Evolutionary conservation across 805 yeast genomes (phyloP), one percentile per base, ranked within the genome.

Genomic region (Yarrowia bubula): DNA sequence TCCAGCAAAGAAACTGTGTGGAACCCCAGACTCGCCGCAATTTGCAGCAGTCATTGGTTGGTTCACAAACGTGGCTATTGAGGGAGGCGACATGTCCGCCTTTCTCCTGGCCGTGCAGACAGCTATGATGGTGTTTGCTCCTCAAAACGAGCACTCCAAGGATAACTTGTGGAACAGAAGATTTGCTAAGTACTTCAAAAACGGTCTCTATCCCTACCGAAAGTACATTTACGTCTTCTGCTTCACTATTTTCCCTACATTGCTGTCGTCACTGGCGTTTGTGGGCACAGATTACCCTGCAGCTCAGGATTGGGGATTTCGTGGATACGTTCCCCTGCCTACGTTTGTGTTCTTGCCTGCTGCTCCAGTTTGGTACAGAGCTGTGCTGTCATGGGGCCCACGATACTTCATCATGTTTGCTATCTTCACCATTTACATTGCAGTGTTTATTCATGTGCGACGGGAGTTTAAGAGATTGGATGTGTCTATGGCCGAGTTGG

Each of bases 61-160:
- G 97, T 91, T 89, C 79, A 86, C 90, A 75, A 88, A 96, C 0
- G 89, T 92, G 3, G 80, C 86, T 43, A 87, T 89, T 13, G 96
- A 90, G 75, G 96, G 96, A 18, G 91, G 92, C 1, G 98, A 92
- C 75, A 72, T 90, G 39, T 92, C 95, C 15, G 92, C 91, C 62
- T 77, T 90, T 37, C 81, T 87, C 39, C 88, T 92, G 76, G 96
- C 97, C 1, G 75, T 91, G 14, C 97, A 92, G 75, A 88, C 93
- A 9, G 90, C 85, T 32, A 72, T 91, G 47, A 76, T 90, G 35
- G 87, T 92, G 4, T 89, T 90, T 74, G 78, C 79, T 66, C 90
- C 93, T 33, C 79, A 80, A 66, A 73, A 76, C 66, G 73, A 76
- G 28, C 76, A 76, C n/a, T 77, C 75, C 65, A 73, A 81, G 13